These are phyloP conservation scores for Epicoccum sorghinum DNA, from an alignment of 2,329 filamentous ascomycete genomes.

Conservation along the genomic window DNA sequence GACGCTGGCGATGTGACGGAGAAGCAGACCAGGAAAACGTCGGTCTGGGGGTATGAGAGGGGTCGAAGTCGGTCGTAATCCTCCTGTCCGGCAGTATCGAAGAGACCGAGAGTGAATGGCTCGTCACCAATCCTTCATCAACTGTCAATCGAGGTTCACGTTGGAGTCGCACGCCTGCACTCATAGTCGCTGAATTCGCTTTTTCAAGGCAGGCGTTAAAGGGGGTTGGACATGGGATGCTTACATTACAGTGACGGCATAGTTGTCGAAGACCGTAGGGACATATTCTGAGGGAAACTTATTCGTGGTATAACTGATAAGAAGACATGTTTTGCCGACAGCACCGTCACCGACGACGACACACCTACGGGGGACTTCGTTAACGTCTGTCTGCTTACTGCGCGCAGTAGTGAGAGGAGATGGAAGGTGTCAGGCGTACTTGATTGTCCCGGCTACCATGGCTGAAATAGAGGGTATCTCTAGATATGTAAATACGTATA, in stretches of 20 bases:
- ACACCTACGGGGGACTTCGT: conserved; percentile 66
- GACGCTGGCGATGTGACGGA: conserved; percentile 96
- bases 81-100: conserved; percentile 98
- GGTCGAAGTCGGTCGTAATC: conserved; percentile 98
- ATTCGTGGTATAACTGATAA: conserved; percentile 99
- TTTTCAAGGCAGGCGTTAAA: neutral
- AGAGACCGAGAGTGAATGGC: conserved; percentile 94
- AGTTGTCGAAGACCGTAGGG: conserved; percentile 99
- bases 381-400: conserved; percentile 9
- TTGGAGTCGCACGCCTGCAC: neutral
- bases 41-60: conserved; percentile 96
- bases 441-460: conserved; percentile 52
- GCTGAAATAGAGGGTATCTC: conserved; percentile 16
- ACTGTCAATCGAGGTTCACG: conserved; percentile 31
- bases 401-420: neutral
- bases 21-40: conserved; percentile 98
- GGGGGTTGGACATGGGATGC: conserved; percentile 43
- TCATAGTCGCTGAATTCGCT: neutral
- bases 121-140: conserved; percentile 91
- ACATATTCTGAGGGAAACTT: conserved; percentile 99
- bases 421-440: conserved; percentile 38
- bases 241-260: conserved; percentile 99
- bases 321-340: conserved; percentile 97
- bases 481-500: conserved; percentile 3
- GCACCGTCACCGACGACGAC: conserved; percentile 99